phyloP scores from a whole-genome alignment of 495 filamentous ascomycete genomes.

The Aspergillus sclerotioniger region DNA sequence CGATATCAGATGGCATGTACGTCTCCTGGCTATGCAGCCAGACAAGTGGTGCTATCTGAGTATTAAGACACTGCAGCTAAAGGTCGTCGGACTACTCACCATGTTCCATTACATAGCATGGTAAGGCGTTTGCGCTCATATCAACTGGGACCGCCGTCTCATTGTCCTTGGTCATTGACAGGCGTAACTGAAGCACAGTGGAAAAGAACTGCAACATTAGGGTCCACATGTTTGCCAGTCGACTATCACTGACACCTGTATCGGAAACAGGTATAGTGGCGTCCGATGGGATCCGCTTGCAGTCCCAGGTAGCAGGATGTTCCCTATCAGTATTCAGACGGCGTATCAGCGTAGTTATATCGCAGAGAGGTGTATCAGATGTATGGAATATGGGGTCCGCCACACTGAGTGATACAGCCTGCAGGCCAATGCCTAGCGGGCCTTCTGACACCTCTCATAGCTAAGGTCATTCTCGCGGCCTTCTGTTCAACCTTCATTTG shows the following conservation, averaged over 20 bases:
- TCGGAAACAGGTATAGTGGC: background rate
- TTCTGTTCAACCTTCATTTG: background rate
- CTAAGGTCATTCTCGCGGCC: background rate
- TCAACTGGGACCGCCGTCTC: background rate
- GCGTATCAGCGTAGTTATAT: background rate
- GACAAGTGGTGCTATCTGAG: slow-evolving; percentile 40
- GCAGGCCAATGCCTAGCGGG: background rate
- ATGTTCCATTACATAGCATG: slow-evolving; percentile 26
- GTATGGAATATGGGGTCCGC: background rate
- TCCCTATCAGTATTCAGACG: background rate
- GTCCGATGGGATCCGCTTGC: background rate
- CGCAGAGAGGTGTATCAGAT: background rate
- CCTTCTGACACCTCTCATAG: background rate
- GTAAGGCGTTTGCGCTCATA: slow-evolving; percentile 13
- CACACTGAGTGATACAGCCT: background rate
- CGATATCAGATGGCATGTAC: slow-evolving; percentile 60
- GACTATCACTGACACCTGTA: background rate
- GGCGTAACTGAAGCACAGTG: background rate
- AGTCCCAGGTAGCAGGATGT: background rate
- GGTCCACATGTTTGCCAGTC: background rate
- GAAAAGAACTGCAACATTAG: background rate
- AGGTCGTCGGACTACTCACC: slow-evolving; percentile 8
- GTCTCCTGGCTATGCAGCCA: slow-evolving; percentile 58
- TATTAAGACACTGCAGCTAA: background rate
- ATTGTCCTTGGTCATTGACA: background rate